A percentile compares a stretch with the other conserved stretches of the same genome.
Evolutionary conservation across 208 protist genomes (phyloP).

Genomic region (Crithidia fasciculata): DNA sequence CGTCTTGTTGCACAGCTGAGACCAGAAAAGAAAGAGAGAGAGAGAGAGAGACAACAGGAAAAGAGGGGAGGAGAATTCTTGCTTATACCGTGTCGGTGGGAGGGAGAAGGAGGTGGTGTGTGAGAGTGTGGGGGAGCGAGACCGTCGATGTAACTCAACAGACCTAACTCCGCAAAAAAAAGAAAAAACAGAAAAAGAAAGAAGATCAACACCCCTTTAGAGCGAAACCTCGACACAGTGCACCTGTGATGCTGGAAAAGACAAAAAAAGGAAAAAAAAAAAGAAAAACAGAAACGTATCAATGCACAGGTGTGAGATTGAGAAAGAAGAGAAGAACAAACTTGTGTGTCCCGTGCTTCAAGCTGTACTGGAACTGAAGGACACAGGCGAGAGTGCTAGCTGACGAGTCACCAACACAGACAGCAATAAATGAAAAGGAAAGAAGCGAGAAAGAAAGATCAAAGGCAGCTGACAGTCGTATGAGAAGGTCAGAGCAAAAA

Average conservation of each 20-base stretch:
- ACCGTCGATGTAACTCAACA: too few relatives aligned
- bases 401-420: conserved; percentile 18
- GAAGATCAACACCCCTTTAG: too few relatives aligned
- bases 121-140: too few relatives aligned
- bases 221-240: too few relatives aligned
- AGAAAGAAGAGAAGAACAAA: not conserved
- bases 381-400: not conserved
- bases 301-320: not conserved
- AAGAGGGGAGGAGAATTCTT: too few relatives aligned
- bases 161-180: too few relatives aligned
- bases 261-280: not conserved
- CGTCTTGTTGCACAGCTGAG: not conserved
- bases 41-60: not conserved
- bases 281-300: not conserved
- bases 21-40: not conserved
- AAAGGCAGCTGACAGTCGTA: too few relatives aligned
- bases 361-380: not conserved
- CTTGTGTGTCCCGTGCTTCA: not conserved
- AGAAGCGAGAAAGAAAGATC: conserved; percentile 16
- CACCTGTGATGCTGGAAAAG: not conserved
- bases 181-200: too few relatives aligned
- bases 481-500: too few relatives aligned
- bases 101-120: too few relatives aligned
- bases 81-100: too few relatives aligned
- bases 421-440: not conserved